A percentile compares a stretch with the other conserved stretches of the same genome.
Evolutionary conservation across 2,329 filamentous ascomycete genomes (phyloP).

Genomic region (Phoma sp.): DNA sequence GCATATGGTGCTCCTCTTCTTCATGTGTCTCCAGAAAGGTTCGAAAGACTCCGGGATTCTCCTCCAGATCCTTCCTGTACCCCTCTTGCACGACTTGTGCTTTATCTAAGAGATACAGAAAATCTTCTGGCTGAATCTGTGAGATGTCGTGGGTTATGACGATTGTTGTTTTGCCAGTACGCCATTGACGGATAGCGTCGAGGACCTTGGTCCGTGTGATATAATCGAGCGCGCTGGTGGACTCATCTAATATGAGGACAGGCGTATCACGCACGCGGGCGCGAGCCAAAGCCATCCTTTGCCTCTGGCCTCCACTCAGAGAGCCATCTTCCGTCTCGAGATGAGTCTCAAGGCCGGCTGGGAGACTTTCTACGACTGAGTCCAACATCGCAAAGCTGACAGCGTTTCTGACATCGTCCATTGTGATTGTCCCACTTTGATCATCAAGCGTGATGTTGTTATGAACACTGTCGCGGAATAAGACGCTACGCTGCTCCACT

Average conservation of each 20-base stretch:
- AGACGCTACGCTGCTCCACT: constrained; percentile 78
- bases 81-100: constrained; percentile 74
- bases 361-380: constrained; percentile 69
- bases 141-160: constrained; percentile 90
- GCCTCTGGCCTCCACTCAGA: constrained; percentile 84
- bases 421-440: constrained; percentile 56
- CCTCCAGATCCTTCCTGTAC: constrained; percentile 62
- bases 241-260: constrained; percentile 85
- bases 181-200: constrained; percentile 77
- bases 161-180: constrained; percentile 82
- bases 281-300: constrained; percentile 80
- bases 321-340: constrained; percentile 72
- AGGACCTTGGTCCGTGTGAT: constrained; percentile 71
- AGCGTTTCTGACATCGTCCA: constrained; percentile 64
- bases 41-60: constrained; percentile 54
- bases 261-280: constrained; percentile 78
- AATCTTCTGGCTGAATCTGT: constrained; percentile 75
- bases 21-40: constrained; percentile 30
- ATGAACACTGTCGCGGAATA: constrained; percentile 82
- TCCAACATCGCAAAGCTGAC: constrained; percentile 73
- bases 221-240: constrained; percentile 85
- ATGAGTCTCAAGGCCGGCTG: constrained; percentile 72
- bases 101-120: constrained; percentile 78
- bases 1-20: constrained; percentile 8
- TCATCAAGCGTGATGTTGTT: constrained; percentile 79